Conservation (phyloP, 306 rosid species). For the Leucaena leucocephala region DNA sequence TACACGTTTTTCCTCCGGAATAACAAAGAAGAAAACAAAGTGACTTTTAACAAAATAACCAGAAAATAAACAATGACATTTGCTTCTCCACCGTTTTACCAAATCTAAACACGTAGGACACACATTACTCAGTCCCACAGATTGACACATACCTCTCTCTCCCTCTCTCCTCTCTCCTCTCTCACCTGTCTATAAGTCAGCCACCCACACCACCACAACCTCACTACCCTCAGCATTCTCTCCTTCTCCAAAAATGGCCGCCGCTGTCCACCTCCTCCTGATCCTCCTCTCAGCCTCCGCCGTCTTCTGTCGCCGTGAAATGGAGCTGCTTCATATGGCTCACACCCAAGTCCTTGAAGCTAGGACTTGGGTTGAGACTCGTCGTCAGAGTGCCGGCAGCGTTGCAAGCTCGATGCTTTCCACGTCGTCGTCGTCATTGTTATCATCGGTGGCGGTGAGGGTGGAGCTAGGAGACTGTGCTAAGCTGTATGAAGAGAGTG, state of each 20-base stretch:
- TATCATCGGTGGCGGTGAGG: constrained; percentile 15
- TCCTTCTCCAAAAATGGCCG: neutral
- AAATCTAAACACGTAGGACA: neutral
- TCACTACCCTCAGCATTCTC: constrained; percentile 20
- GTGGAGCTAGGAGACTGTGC: constrained; percentile 50
- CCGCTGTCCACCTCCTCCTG: constrained; percentile 32
- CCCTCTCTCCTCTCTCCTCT: constrained; percentile 41
- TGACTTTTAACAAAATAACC: neutral
- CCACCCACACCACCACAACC: constrained; percentile 40
- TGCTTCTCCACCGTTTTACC: constrained; percentile 17
- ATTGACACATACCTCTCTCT: constrained; percentile 48
- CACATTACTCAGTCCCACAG: constrained; percentile 27
- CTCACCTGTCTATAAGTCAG: constrained; percentile 51
- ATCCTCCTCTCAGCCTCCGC: constrained; percentile 29
- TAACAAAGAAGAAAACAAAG: neutral
- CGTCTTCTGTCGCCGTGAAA: constrained; percentile 38
- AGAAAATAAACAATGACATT: neutral
- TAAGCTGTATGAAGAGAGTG: constrained; percentile 65
- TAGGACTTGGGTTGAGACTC: constrained; percentile 39
- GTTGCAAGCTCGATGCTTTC: neutral
- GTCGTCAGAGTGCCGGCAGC: neutral
- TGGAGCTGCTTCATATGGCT: constrained; percentile 42
- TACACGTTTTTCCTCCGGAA: neutral
- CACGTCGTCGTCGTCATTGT: neutral
- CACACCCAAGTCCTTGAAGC: constrained; percentile 41